Conservation (phyloP, 257 asterid species). For the Ilex aquifolium region DNA sequence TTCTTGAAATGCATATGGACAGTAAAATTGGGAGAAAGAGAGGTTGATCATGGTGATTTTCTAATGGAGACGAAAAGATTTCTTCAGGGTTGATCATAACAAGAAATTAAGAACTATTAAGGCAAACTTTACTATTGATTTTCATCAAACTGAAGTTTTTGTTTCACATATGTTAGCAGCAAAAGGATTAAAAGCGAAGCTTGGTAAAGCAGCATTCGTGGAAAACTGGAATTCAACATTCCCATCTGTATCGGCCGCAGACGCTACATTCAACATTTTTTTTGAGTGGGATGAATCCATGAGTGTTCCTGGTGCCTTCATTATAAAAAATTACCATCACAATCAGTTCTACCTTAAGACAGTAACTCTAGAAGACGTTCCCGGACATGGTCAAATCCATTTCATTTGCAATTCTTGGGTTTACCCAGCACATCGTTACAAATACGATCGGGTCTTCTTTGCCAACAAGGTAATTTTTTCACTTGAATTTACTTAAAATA, state of each 20-base stretch:
- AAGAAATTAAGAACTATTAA: too few species aligned
- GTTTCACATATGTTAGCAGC: slow-evolving; percentile 16
- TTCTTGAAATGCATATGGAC: too few species aligned
- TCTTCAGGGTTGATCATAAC: too few species aligned
- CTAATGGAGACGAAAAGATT: too few species aligned
- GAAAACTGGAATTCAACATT: slow-evolving; percentile 55
- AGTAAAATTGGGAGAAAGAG: too few species aligned
- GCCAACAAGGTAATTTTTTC: slow-evolving; percentile 49
- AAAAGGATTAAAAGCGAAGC: slow-evolving; percentile 47
- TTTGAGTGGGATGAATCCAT: slow-evolving; percentile 69
- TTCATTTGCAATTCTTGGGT: slow-evolving; percentile 89
- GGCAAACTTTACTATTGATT: slow-evolving; percentile 1
- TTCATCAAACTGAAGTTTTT: background rate
- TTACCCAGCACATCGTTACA: slow-evolving; percentile 58
- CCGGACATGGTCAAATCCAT: slow-evolving; percentile 52
- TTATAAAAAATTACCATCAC: slow-evolving; percentile 59
- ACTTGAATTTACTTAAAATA: background rate
- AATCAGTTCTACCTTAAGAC: slow-evolving; percentile 67
- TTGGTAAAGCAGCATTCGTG: slow-evolving; percentile 58
- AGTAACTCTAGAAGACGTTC: slow-evolving; percentile 55
- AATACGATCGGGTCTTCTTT: slow-evolving; percentile 64
- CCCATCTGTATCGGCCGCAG: slow-evolving; percentile 50
- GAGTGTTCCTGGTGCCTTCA: slow-evolving; percentile 77
- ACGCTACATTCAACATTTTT: slow-evolving; percentile 34
- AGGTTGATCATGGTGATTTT: too few species aligned